Conservation (phyloP, 306 rosid genomes). For the Vicia villosa region DNA sequence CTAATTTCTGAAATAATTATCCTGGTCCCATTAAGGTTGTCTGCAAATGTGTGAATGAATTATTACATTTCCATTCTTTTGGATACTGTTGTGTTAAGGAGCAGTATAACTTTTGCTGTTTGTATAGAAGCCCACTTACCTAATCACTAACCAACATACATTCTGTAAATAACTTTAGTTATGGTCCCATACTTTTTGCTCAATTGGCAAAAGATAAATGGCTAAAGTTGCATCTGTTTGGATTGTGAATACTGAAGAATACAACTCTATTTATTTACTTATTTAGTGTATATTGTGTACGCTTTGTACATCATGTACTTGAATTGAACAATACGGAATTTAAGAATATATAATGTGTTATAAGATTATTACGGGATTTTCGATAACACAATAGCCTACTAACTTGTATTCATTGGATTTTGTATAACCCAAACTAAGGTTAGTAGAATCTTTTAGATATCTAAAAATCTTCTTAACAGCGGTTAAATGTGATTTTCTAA, state of each 20-base stretch:
- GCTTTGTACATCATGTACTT: not conserved
- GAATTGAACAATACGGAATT: not conserved
- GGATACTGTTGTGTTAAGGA: constrained; percentile 3
- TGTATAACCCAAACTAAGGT: no score
- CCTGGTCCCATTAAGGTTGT: constrained; percentile 30
- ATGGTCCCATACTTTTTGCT: not conserved
- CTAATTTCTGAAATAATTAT: constrained; percentile 8
- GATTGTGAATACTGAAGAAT: not conserved
- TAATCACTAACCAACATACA: not conserved
- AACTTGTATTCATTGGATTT: no score
- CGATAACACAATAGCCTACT: no score
- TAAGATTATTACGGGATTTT: no score
- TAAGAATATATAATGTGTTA: not conserved
- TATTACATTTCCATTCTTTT: constrained; percentile 15
- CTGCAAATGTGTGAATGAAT: constrained; percentile 33
- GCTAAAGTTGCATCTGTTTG: not conserved
- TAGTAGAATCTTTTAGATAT: no score
- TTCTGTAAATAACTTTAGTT: constrained; percentile 27
- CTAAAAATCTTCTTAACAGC: no score
- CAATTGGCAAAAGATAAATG: not conserved
- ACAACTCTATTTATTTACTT: not conserved
- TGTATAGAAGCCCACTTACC: constrained; percentile 18
- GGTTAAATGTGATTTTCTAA: no score
- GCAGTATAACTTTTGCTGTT: constrained; percentile 13
- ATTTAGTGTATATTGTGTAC: not conserved